Percentiles rank a stretch among this genome's conserved stretches.
Evolutionary conservation across 1,284 basidiomycete species (phyloP).

Genomic region (Ustanciosporium gigantosporum): DNA sequence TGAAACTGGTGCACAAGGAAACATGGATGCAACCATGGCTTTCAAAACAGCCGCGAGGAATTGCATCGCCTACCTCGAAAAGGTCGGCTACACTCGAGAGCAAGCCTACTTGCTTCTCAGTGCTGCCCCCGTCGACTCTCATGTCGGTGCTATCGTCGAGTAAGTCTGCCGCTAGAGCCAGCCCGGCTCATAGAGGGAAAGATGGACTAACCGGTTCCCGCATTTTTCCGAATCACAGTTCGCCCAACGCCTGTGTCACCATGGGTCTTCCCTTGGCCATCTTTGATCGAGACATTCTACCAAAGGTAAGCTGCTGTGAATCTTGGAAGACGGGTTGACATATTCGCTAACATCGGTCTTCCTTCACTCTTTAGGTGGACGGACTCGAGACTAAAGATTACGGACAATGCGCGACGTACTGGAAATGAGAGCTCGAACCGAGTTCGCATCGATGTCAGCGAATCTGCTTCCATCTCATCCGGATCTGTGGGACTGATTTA

Average conservation of each 20-base stretch:
- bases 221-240: constrained; percentile 47
- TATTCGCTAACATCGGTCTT: not conserved
- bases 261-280: constrained; percentile 73
- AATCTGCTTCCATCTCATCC: too few relatives aligned
- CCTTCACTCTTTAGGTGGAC: not conserved
- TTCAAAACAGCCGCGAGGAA: constrained; percentile 71
- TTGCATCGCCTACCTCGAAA: constrained; percentile 71
- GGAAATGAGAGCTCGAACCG: too few relatives aligned
- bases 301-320: too few relatives aligned
- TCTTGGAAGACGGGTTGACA: constrained; percentile 67
- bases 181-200: too few relatives aligned
- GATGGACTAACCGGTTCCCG: not conserved
- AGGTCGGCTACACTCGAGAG: constrained; percentile 63
- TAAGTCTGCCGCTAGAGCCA: not conserved
- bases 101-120: constrained; percentile 74
- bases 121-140: constrained; percentile 75
- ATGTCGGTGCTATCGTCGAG: constrained; percentile 75
- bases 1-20: constrained; percentile 74
- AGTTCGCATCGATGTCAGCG: too few relatives aligned
- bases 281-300: constrained; percentile 74
- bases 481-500: too few relatives aligned
- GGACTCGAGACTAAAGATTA: constrained; percentile 1
- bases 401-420: constrained; percentile 2
- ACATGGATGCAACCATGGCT: constrained; percentile 68
- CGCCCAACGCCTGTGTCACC: constrained; percentile 76